Percentiles rank a stretch among this genome's conserved stretches.
Evolutionary conservation across 306 rosid genomes (phyloP).

Genomic region (Dryas drummondii): DNA sequence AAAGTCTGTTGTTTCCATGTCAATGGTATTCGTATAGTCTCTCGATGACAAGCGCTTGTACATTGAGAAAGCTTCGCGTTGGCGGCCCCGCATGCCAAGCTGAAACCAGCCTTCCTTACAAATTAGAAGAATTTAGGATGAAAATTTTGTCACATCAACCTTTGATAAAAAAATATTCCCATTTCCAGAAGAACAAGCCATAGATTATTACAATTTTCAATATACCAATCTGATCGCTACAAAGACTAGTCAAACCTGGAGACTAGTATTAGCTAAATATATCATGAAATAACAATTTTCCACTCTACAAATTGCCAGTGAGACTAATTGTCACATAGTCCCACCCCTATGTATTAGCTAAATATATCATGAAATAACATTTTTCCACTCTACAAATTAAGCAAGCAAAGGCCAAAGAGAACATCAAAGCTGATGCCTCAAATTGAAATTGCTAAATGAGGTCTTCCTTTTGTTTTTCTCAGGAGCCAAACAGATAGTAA

Average conservation of each 20-base stretch:
- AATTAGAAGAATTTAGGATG: conserved; percentile 18
- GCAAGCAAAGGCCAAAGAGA: background rate
- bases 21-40: conserved; percentile 42
- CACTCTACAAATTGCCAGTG: too few species aligned
- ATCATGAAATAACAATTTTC: too few species aligned
- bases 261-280: too few species aligned
- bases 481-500: background rate
- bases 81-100: conserved; percentile 65
- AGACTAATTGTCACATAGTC: too few species aligned
- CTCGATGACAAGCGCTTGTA: conserved; percentile 77
- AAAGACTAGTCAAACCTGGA: too few species aligned
- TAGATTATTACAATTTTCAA: too few species aligned
- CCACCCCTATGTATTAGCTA: too few species aligned
- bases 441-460: background rate
- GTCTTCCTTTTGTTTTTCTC: background rate
- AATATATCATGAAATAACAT: too few species aligned
- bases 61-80: conserved; percentile 59
- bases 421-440: background rate
- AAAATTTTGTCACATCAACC: conserved; percentile 1
- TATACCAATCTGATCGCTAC: too few species aligned
- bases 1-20: conserved; percentile 46
- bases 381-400: background rate
- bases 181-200: background rate
- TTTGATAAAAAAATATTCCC: conserved; percentile 11
- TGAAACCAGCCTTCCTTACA: conserved; percentile 29